Percentiles rank a stretch among this genome's conserved stretches.
phyloP scores from a whole-genome alignment of 1,284 basidiomycete species.

The Cerrena zonata region DNA sequence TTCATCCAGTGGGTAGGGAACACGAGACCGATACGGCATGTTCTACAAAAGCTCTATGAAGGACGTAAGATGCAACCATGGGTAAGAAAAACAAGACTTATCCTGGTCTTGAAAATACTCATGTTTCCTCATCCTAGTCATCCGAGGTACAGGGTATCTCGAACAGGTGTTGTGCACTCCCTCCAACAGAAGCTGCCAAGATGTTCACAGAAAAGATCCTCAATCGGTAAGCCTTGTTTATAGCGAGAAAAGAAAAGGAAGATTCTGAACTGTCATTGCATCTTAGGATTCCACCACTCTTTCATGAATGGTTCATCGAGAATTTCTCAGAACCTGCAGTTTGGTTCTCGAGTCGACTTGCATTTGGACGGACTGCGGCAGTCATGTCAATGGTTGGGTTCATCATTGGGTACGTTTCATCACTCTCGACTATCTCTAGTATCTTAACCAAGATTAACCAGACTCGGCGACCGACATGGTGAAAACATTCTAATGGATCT shows the following conservation, averaged over 20 bases:
- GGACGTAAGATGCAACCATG: slow-evolving; percentile 55
- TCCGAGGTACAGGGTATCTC: too few species aligned
- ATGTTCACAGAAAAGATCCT: slow-evolving; percentile 64
- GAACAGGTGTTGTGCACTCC: too few species aligned
- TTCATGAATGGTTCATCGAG: slow-evolving; percentile 96
- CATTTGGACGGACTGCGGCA: slow-evolving; percentile 86
- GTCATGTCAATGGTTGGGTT: slow-evolving; percentile 99
- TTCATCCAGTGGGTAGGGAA: slow-evolving; percentile 99
- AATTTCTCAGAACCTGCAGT: slow-evolving; percentile 95
- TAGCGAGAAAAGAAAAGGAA: neutral
- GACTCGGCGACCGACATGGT: slow-evolving; percentile 93
- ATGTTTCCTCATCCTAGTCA: too few species aligned
- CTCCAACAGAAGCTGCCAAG: slow-evolving; percentile 49
- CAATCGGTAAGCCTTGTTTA: slow-evolving; percentile 39
- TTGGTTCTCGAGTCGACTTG: slow-evolving; percentile 85
- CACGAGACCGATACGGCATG: slow-evolving; percentile 79
- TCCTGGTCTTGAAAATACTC: too few species aligned
- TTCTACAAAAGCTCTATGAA: slow-evolving; percentile 74
- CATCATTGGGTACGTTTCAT: slow-evolving; percentile 77
- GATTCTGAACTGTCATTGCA: slow-evolving; percentile 13
- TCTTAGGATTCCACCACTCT: slow-evolving; percentile 73
- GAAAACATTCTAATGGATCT: slow-evolving; percentile 95
- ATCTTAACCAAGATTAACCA: slow-evolving; percentile 26
- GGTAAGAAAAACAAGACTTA: too few species aligned
- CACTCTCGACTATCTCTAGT: neutral